Evolutionary conservation across 2,329 filamentous ascomycete species (phyloP), one percentile per base, ranked within the genome.

Genomic region (Penicillium sp.): DNA sequence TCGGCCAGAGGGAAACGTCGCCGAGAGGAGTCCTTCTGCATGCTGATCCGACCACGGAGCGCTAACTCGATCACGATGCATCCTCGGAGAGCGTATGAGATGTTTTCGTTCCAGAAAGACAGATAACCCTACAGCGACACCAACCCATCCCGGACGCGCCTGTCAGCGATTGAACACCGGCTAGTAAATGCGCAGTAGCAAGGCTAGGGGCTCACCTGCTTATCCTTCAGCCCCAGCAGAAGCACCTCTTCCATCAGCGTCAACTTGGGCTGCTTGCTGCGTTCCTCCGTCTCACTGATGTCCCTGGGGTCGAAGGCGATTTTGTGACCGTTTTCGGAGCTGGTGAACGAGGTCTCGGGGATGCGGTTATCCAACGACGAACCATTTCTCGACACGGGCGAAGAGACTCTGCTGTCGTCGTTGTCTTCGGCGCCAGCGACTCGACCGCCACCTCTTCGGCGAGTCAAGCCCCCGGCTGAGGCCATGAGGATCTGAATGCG

Each of bases 41-140:
- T 98, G 79, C 86, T 91, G 72, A 98, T 87, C 61, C 93, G 87
- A 66, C 93, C 93, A 57, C 93, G 81, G 73, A 98, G 95, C 56
- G 93, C 93, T 63, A 98, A 77, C 73, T 98, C 93, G 71, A 97
- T 88, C 60, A 98, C 93, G 69, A 98, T 98, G 74, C 93, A 98
- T 67, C 93, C 93, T 69, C 93, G 84, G 55, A 98, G 79, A 58
- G 93, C 93, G 70, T 98, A 98, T 53, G 90, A 96, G 66, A 98
- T 98, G 75, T 98, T 98, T 74, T 98, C 93, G 73, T 98, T 98
- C 93, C 93, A 98, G 74, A 98, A 98, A 29, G 91, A 97, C 56
- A 98, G 83, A 68, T 98, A 97, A 58, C 93, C 93, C 89, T 95
- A 66, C 45, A 19, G 35, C 32, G 28, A 28, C 26, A 43, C 32